Base-by-base conservation (phyloP, 805 yeast species). In the Jamesozyma spencerorum region DNA sequence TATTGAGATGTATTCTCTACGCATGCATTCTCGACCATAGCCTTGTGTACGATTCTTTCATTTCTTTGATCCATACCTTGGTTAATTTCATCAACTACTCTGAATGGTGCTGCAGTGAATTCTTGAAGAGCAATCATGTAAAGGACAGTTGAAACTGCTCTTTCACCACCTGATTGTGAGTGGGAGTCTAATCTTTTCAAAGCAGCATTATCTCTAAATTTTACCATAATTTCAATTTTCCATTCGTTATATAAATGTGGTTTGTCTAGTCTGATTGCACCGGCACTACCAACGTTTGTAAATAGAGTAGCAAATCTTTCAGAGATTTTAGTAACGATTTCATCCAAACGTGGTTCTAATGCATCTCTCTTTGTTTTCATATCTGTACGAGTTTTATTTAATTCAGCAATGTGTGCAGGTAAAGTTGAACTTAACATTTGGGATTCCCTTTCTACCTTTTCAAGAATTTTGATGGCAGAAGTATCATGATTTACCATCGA, bases 1-100 rank as follows among this genome's bases (percentile, higher is more conserved):
- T 87, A 90, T 55, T 92, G 98, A 2, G 94, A 77, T 0, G 74
- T 60, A 46, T 70, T 50, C 45, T 72, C 68, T 3, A 65, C 63
- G 55, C 95, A 85, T 0, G 97, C 90, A 36, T 82, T 79, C 41
- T 82, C 78, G 1, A 90, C 95, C 71, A 92, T 79, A 46, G 85
- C 75, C 46, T 75, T 74, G 57, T 90, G 96, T 2, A 92, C 88
- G 64, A 76, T 70, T 46, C 88, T 75, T 61, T 92, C 98, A 55
- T 92, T 92, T 45, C 75, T 75, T 11, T 94, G 83, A 64, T 92
- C 99, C 97, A 92, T 88, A 49, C 98, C 99, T 65, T 92, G 99
- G 58, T 92, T 92, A 47, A 92, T 94, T 67, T 92, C 99, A 63
- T 92, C 99, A 6, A 92, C 96, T 2, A 90, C 88, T 55, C 97